Evolutionary conservation across 345 rosid genomes (phyloP).

Genomic region (Microcos paniculata): DNA sequence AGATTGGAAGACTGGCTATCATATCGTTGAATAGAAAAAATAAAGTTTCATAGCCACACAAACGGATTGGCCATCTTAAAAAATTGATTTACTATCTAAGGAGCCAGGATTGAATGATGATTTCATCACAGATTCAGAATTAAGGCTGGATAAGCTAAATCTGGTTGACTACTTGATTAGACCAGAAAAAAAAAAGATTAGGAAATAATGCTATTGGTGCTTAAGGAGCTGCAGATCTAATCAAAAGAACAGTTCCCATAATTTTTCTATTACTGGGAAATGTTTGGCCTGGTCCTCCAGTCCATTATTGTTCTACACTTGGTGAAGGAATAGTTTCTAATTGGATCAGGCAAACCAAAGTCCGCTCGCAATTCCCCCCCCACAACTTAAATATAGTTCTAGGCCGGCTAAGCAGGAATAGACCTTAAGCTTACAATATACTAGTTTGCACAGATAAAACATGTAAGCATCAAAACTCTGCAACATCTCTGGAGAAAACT

Average conservation of each 20-base stretch:
- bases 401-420: neutral
- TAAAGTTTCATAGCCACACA: too few species aligned
- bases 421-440: slow-evolving; percentile 1
- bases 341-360: neutral
- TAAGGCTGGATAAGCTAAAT: neutral
- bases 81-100: neutral
- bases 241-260: neutral
- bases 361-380: neutral
- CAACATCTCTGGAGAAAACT: neutral
- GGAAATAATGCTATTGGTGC: neutral
- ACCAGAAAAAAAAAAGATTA: neutral
- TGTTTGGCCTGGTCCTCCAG: neutral
- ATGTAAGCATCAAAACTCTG: neutral
- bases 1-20: too few species aligned
- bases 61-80: neutral
- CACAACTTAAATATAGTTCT: neutral
- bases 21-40: too few species aligned
- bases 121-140: neutral
- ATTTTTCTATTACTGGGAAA: neutral
- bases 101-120: neutral
- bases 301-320: neutral
- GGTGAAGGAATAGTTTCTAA: neutral
- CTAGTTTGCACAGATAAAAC: neutral
- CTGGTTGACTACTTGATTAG: neutral
- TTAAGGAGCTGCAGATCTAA: neutral